Base-by-base conservation (phyloP, 345 rosid genomes). In the Angophora floribunda region DNA sequence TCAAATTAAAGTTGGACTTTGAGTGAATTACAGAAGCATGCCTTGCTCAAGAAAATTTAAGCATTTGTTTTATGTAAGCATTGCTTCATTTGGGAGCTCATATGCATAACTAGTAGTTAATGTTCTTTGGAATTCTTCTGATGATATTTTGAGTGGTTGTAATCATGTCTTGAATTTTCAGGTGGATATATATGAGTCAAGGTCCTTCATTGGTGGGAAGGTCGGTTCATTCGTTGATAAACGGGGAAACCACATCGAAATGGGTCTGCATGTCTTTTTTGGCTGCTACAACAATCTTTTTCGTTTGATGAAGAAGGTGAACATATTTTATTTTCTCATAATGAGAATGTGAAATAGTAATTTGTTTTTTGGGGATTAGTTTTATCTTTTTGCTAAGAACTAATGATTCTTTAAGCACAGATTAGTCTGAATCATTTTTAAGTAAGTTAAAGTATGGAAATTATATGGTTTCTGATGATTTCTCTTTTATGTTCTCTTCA, bases 231-330 rank as follows among this genome's bases (percentile, higher is more conserved):
- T 98, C 91, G 95, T 98, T 87, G 99, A 98, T 93, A 94, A 59
- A 91, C 92, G 91, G 16, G 99, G 99, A 87, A 98, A 98, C 93
- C 99, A 98, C 88, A 89, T 98, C 6, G 99, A 98, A 95, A 98
- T 98, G 99, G 99, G 99, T 53, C 93, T 98, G 91, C 99, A 98
- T 86, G 99, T 97, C 88, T 98, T 98, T 94, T 98, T 98, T 78
- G 99, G 99, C 57, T 98, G 99, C 95, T 98, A 98, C 91, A 98
- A 93, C 92, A 98, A 98, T 92, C 98, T 98, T 88, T 98, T 97
- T 87, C 98, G 99, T 16, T 92, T 98, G 92, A 93, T 98, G 98
- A 97, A 97, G 93, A 98, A 98, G 99, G 99, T 95, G 89, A 92
- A 53, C 14, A 19, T 36, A 75, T 21, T 75, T 6, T 5, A 32